Evolutionary conservation across 306 rosid genomes (phyloP).

Genomic region (Datisca glomerata): DNA sequence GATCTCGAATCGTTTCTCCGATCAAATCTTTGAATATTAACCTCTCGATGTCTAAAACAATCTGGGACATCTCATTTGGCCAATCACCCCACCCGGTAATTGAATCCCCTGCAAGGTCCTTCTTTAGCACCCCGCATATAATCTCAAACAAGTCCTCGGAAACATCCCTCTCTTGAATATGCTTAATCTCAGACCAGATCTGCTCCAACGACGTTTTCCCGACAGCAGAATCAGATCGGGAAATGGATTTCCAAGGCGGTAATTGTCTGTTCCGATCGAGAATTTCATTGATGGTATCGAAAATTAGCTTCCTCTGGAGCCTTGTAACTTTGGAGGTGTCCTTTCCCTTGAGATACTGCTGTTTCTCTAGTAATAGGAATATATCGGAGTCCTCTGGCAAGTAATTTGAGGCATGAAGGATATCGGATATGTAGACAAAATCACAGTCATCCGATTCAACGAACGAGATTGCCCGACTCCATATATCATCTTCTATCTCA

Average conservation of each 20-base stretch:
- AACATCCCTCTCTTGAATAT: conserved; percentile 36
- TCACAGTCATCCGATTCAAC: conserved; percentile 50
- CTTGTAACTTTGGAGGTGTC: conserved; percentile 42
- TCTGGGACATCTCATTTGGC: conserved; percentile 53
- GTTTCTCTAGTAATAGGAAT: conserved; percentile 57
- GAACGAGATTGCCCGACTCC: conserved; percentile 33
- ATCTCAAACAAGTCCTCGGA: conserved; percentile 60
- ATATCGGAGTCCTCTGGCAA: conserved; percentile 45
- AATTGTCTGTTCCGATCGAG: conserved; percentile 31
- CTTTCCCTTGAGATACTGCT: conserved; percentile 53
- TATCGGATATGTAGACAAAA: conserved; percentile 52
- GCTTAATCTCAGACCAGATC: conserved; percentile 57
- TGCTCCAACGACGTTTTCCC: conserved; percentile 19
- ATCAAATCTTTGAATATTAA: conserved; percentile 73
- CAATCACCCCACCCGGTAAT: conserved; percentile 50
- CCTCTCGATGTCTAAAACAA: conserved; percentile 71
- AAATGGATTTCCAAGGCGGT: conserved; percentile 67
- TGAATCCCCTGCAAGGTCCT: conserved; percentile 58
- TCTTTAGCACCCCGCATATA: conserved; percentile 51
- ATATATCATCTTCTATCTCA: conserved; percentile 59
- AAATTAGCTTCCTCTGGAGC: conserved; percentile 49
- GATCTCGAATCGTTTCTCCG: conserved; percentile 62
- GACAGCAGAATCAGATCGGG: conserved; percentile 5
- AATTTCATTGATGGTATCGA: conserved; percentile 64
- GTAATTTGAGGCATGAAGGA: conserved; percentile 48